These are phyloP conservation scores for Leucosporidium yakuticum DNA, from an alignment of 768 basidiomycete species.

Conservation along the genomic window DNA sequence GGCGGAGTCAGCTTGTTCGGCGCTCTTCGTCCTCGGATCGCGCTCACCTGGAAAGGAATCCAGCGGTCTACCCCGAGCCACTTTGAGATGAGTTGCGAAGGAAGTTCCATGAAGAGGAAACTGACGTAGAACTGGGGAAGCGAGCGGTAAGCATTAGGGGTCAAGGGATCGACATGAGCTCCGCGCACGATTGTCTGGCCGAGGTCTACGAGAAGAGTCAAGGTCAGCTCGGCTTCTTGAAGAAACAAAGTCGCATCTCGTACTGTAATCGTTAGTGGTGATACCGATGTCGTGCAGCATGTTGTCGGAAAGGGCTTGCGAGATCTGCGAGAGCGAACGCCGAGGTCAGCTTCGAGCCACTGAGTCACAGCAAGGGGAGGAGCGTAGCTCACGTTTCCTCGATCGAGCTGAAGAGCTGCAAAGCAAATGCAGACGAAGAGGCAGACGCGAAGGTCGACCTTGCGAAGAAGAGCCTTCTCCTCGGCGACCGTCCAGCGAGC, in stretches of 20 bases:
- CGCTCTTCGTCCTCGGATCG: constrained; percentile 10
- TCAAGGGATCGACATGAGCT: no score
- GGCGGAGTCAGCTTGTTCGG: no score
- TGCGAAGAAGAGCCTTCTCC: neutral
- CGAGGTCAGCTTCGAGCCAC: no score
- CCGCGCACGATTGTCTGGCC: no score
- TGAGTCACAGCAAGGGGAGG: no score
- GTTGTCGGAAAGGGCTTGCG: constrained; percentile 41
- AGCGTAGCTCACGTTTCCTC: constrained; percentile 34
- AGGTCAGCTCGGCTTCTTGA: no score
- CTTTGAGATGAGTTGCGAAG: constrained; percentile 41
- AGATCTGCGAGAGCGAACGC: neutral
- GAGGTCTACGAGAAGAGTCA: no score
- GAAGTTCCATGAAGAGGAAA: constrained; percentile 38
- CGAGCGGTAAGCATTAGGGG: no score
- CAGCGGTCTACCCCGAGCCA: constrained; percentile 41
- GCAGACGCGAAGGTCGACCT: neutral
- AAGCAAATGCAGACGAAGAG: constrained; percentile 4
- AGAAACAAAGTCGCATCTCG: no score
- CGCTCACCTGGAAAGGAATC: constrained; percentile 17
- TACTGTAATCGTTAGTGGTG: constrained; percentile 43
- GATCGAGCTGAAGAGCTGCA: constrained; percentile 38
- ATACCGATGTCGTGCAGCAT: constrained; percentile 40
- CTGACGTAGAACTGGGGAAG: neutral
- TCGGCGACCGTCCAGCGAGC: neutral